Conservation (phyloP, 1,139 yeast genomes). For the Taphrina communis region DNA sequence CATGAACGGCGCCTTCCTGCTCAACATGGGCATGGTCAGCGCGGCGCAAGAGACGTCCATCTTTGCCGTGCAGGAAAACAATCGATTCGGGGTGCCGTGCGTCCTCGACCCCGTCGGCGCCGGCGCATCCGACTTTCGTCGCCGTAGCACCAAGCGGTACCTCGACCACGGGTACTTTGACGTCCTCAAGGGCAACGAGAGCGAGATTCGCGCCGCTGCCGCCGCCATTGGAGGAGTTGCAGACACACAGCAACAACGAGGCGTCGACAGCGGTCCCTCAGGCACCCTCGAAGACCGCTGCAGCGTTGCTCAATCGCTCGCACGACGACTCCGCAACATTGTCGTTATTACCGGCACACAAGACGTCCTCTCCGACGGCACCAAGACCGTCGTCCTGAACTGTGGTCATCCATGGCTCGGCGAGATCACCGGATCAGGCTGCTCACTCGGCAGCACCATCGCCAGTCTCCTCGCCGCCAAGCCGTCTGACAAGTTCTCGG, state of each 20-base stretch:
- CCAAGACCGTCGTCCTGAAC: constrained; percentile 51
- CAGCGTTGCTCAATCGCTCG: constrained; percentile 52
- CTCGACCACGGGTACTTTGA: constrained; percentile 65
- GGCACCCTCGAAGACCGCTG: constrained; percentile 53
- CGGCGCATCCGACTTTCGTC: constrained; percentile 74
- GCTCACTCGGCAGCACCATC: constrained; percentile 77
- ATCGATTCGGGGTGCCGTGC: constrained; percentile 63
- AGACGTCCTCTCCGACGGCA: constrained; percentile 55
- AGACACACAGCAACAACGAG: constrained; percentile 61
- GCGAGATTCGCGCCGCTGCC: constrained; percentile 70
- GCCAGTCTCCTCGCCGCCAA: constrained; percentile 64
- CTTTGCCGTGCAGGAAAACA: constrained; percentile 67
- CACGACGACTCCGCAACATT: constrained; percentile 58
- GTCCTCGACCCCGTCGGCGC: constrained; percentile 92
- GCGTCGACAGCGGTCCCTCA: constrained; percentile 66
- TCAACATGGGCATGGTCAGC: constrained; percentile 72
- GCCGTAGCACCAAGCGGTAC: constrained; percentile 57
- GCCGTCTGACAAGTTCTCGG: constrained; percentile 55
- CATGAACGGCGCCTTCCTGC: constrained; percentile 60
- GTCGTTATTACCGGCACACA: constrained; percentile 72
- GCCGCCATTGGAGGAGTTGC: constrained; percentile 41
- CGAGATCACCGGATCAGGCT: constrained; percentile 85
- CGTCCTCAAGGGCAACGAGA: constrained; percentile 84
- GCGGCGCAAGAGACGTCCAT: constrained; percentile 54
- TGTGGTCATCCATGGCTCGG: constrained; percentile 78